Percentiles rank a stretch among this genome's conserved stretches.
These are phyloP conservation scores for Suhomyces coccinellae DNA, from an alignment of 1,139 yeast genomes.

Conservation along the genomic window DNA sequence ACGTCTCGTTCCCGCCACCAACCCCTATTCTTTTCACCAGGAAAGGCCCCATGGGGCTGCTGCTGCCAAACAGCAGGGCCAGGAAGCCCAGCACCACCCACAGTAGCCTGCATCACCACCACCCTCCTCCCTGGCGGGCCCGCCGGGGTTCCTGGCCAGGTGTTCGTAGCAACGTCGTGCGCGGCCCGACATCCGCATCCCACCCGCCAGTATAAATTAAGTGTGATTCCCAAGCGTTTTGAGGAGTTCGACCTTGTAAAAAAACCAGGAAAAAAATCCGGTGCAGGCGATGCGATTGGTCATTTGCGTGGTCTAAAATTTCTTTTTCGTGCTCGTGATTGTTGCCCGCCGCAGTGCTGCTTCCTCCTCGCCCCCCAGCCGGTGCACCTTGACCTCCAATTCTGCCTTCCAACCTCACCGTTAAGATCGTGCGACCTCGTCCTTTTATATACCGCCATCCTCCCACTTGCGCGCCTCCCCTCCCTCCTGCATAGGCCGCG, in stretches of 20 bases:
- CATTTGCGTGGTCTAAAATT: constrained; percentile 12
- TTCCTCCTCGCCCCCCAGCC: constrained; percentile 1
- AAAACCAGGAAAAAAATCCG: constrained; percentile 13
- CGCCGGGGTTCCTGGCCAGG: constrained; percentile 8
- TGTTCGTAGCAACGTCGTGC: constrained; percentile 18
- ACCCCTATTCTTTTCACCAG: constrained; percentile 9
- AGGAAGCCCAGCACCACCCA: too few relatives aligned
- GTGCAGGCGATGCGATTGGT: constrained; percentile 16
- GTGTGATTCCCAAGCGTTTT: constrained; percentile 11
- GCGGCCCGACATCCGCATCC: constrained; percentile 10
- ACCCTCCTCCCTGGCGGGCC: background rate
- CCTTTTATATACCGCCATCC: constrained; percentile 14
- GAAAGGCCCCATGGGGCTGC: too few relatives aligned
- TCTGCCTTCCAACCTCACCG: constrained; percentile 7
- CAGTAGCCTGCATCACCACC: too few relatives aligned
- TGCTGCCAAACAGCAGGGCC: too few relatives aligned
- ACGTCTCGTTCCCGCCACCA: constrained; percentile 5
- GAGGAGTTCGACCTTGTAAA: constrained; percentile 11
- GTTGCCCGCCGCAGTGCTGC: constrained; percentile 3
- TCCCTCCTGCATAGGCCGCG: constrained; percentile 6
- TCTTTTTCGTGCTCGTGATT: constrained; percentile 8
- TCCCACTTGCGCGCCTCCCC: constrained; percentile 10
- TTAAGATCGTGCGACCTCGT: constrained; percentile 11
- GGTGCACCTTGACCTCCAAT: background rate
- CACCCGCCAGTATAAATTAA: constrained; percentile 15